Conservation (phyloP, 305 asterid species). For the Fraxinus angustifolia region DNA sequence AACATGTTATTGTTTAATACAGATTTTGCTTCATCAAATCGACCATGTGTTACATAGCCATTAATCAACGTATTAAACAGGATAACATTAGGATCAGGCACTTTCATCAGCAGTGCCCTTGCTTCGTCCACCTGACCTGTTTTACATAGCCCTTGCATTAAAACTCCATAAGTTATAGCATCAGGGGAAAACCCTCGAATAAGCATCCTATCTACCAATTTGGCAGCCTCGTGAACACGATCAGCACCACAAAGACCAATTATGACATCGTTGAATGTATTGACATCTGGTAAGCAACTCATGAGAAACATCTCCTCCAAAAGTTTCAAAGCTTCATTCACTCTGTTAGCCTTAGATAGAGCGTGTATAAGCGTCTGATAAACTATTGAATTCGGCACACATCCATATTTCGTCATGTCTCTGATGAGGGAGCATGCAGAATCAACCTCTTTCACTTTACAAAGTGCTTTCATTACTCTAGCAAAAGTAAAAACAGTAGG, state of each 20-base stretch:
- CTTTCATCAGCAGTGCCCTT: conserved; percentile 30
- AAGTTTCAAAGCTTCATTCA: conserved; percentile 36
- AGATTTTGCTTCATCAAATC: conserved; percentile 36
- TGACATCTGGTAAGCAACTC: conserved; percentile 42
- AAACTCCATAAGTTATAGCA: conserved; percentile 40
- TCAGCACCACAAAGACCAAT: conserved; percentile 38
- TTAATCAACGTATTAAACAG: conserved; percentile 36
- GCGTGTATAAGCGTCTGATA: conserved; percentile 45
- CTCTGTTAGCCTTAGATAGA: conserved; percentile 34
- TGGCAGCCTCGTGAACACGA: conserved; percentile 48
- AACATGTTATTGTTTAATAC: conserved; percentile 20
- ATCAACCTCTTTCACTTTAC: conserved; percentile 39
- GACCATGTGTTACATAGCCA: conserved; percentile 29
- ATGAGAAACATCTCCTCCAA: conserved; percentile 51
- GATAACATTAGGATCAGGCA: conserved; percentile 30
- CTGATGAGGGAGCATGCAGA: conserved; percentile 40
- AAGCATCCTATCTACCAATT: conserved; percentile 48
- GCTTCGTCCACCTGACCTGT: conserved; percentile 39
- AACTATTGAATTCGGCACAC: conserved; percentile 43
- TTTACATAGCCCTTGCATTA: conserved; percentile 42
- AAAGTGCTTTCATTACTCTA: conserved; percentile 38
- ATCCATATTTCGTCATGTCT: conserved; percentile 50
- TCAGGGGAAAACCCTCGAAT: conserved; percentile 34
- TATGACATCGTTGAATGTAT: conserved; percentile 41
- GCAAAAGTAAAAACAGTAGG: conserved; percentile 41